Evolutionary conservation across 768 basidiomycete species (phyloP).

Genomic region (Phylloporus sp.): DNA sequence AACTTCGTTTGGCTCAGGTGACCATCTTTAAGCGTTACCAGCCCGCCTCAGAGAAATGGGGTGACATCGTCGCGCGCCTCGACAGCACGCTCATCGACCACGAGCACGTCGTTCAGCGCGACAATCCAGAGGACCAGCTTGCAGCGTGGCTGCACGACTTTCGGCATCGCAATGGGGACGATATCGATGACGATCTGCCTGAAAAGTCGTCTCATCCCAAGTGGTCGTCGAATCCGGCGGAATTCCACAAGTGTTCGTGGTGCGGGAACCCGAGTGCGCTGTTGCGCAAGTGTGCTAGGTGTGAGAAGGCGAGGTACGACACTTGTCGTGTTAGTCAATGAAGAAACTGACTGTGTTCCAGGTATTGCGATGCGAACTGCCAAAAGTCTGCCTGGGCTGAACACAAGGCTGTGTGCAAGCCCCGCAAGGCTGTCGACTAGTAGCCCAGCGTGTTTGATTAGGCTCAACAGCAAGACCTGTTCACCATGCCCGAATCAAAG

Average conservation of each 20-base stretch:
- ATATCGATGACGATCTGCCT: constrained; percentile 29
- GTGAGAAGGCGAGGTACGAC: constrained; percentile 36
- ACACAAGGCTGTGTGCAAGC: constrained; percentile 30
- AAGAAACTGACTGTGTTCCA: constrained; percentile 8
- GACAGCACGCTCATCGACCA: constrained; percentile 31
- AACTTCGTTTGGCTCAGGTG: constrained; percentile 49
- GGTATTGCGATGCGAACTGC: constrained; percentile 43
- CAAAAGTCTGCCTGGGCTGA: constrained; percentile 38
- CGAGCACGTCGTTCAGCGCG: constrained; percentile 30
- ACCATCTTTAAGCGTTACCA: constrained; percentile 47
- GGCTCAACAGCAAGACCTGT: background rate
- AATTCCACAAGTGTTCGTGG: constrained; percentile 59
- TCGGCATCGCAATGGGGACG: constrained; percentile 38
- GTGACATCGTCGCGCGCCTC: constrained; percentile 37
- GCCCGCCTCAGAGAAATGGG: constrained; percentile 46
- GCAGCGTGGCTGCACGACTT: constrained; percentile 54
- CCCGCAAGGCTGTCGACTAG: background rate
- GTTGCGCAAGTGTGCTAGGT: constrained; percentile 46
- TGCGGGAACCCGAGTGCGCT: constrained; percentile 57
- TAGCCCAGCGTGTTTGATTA: background rate
- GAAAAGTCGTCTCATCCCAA: constrained; percentile 39
- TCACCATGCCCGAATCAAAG: background rate
- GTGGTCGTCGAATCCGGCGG: constrained; percentile 46
- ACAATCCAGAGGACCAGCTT: constrained; percentile 53
- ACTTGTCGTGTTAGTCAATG: background rate